Base-by-base conservation (phyloP, 2,329 filamentous ascomycete species). In the Lasiodiplodia hormozganensis region DNA sequence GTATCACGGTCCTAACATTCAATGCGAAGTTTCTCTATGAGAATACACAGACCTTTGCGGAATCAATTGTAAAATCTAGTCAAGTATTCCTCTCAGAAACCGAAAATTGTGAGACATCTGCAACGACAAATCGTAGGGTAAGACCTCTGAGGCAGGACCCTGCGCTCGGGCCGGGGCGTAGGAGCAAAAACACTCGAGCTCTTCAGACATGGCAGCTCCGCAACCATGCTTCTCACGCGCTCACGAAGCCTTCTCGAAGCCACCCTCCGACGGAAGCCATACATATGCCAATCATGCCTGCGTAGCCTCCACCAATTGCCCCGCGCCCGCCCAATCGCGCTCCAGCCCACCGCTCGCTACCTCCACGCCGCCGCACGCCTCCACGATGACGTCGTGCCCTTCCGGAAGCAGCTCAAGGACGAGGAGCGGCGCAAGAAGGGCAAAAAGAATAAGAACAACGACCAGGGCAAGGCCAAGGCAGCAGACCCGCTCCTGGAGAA, bases 401-500 rank as follows among this genome's bases (percentile, higher is more conserved):
- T 79, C 69, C 74, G 78, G 53, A 80, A 80, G 64, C 71, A 71
- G 8, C 73, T 79, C 51, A 80, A 80, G 73, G 78, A 80, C 70
- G 76, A 76, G 16, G 74, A 74, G 31, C 79, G 78, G 56, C 74
- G 77, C 65, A 74, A 77, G 51, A 75, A 74, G 69, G 65, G 71
- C 1, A 65, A 69, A 3, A 72, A 70, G 21, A 47, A 71, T 2
- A 56, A 64, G 60, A n/a, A 6, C 47, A 64, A 53, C 12, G 18
- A 5, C 47, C 38, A 40, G 6, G 34, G 12, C 43, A 62, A 36
- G 68, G 14, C 28, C 38, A 73, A 73, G 10, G 58, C 21, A 4
- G 53, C 18, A 14, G 73, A 78, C 49, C 65, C 72, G 21, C 73
- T 74, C 10, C 69, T 82, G 65, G 77, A 82, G 51, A 89, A 90